A percentile compares a stretch with the other conserved stretches of the same genome.
phyloP scores from a whole-genome alignment of 2,329 filamentous ascomycete genomes.

The Allantophomopsis lycopodina region DNA sequence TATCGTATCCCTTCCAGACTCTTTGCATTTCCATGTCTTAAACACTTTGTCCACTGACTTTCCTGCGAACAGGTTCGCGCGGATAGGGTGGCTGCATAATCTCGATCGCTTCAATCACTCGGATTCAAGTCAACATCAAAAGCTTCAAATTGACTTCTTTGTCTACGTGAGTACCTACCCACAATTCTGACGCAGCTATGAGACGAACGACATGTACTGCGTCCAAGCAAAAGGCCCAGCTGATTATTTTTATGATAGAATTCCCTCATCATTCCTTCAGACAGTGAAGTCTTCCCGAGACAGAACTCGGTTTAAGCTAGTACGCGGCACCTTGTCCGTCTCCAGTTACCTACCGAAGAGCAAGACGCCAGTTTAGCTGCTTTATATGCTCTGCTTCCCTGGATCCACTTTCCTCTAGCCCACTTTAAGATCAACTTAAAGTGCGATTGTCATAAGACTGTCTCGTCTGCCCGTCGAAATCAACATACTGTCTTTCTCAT shows the following conservation, averaged over 20 bases:
- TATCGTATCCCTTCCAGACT: no score
- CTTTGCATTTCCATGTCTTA: no score
- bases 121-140: conserved; percentile 7
- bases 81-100: conserved; percentile 18
- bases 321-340: conserved; percentile 9
- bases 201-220: neutral
- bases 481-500: neutral
- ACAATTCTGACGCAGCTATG: conserved; percentile 1
- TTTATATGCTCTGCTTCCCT: neutral
- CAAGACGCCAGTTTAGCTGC: neutral
- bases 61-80: conserved; percentile 11
- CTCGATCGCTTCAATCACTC: conserved; percentile 3
- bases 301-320: conserved; percentile 12
- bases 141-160: conserved; percentile 14
- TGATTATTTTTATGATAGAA: conserved; percentile 10
- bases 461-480: neutral
- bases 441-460: neutral
- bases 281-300: conserved; percentile 9
- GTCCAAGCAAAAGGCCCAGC: neutral
- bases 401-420: neutral
- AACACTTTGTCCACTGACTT: neutral
- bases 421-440: neutral
- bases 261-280: neutral
- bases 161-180: conserved; percentile 12
- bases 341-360: conserved; percentile 5